Evolutionary conservation across 805 yeast genomes (phyloP), one percentile per base, ranked within the genome.

Genomic region (Metschnikowia sp.): DNA sequence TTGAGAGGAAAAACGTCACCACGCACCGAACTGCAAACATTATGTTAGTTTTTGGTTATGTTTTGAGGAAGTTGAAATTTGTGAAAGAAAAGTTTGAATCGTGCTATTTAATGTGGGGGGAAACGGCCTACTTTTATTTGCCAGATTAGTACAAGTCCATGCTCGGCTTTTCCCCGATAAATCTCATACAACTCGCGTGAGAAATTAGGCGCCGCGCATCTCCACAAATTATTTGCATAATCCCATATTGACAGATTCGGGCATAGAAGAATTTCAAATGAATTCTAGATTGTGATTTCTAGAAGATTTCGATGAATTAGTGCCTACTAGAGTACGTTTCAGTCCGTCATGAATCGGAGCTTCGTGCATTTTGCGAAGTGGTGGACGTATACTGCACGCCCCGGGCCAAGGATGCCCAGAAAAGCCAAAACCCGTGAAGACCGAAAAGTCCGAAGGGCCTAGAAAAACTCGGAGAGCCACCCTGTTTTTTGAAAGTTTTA

Each of bases 1-100:
- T 44, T 44, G 53, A 50, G 35, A 44, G 40, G 40, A 50, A 50
- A 32, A 50, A 44, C 35, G 50, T 47, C 47, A 50, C 34, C n/a
- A 50, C 33, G 5, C 47, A 47, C n/a, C 53, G 44, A 7, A 42
- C 39, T 10, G 37, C 38, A 35, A 40, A 38, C 53, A 50, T 50
- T 10, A 2, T 39, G 39, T 8, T 15, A 2, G 3, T 19, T 45
- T 13, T n/a, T 36, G 40, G 28, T 22, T 22, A 22, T 10, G 19
- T 22, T 26, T 9, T 8, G 10, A 35, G 13, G 26, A 33, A 11
- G 3, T 11, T 4, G 8, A 3, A 2, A 10, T 31, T 31, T 31
- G 12, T 31, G 32, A 12, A 2, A 10, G 12, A 10, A 31, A 12
- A 31, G 10, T 10, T 31, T 10, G 12, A 31, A 4, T 10, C 32